A percentile compares a stretch with the other conserved stretches of the same genome.
Evolutionary conservation across 2,329 filamentous ascomycete species (phyloP).

Genomic region (Verticillium dahliae): DNA sequence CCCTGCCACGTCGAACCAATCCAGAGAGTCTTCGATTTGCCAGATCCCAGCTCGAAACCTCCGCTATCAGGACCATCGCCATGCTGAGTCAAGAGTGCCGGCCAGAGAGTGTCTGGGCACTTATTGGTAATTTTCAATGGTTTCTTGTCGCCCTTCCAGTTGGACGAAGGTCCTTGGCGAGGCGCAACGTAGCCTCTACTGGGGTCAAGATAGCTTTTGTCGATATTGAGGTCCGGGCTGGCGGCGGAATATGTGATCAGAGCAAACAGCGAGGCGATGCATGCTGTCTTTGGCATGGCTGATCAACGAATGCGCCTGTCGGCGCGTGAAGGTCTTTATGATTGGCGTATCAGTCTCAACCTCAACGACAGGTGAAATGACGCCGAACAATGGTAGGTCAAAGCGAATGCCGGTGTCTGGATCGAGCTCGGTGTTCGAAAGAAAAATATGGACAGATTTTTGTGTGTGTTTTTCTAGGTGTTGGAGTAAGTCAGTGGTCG

Average conservation of each 20-base stretch:
- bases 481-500: not conserved
- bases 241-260: not conserved
- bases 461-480: not conserved
- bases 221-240: conserved; percentile 2
- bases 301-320: not conserved
- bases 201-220: conserved; percentile 17
- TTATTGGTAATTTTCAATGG: conserved; percentile 66
- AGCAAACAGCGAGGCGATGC: not conserved
- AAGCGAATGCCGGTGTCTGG: too few relatives aligned
- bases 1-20: conserved; percentile 74
- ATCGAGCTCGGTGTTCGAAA: too few relatives aligned
- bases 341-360: not conserved
- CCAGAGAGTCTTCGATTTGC: conserved; percentile 52
- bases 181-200: conserved; percentile 16
- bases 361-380: not conserved
- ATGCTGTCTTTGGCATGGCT: not conserved
- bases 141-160: conserved; percentile 29
- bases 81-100: conserved; percentile 66
- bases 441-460: not conserved
- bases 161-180: conserved; percentile 22
- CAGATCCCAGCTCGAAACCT: conserved; percentile 61
- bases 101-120: conserved; percentile 67
- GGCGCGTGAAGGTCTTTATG: not conserved
- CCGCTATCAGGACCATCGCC: conserved; percentile 60
- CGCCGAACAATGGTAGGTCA: not conserved